phyloP scores from a whole-genome alignment of 140 eudicot species.

The Bidens hawaiensis region DNA sequence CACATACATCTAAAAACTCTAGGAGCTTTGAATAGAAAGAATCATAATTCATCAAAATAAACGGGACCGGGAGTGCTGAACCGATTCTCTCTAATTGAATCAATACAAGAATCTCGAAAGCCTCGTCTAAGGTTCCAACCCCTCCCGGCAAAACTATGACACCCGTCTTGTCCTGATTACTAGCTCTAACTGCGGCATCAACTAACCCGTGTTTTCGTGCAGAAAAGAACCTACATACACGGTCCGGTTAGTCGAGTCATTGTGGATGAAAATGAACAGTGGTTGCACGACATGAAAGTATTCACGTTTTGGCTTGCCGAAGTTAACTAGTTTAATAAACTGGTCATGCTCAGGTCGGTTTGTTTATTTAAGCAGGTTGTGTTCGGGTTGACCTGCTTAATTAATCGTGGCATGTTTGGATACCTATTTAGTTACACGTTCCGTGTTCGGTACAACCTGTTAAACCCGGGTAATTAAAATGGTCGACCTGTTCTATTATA shows the following conservation, averaged over 20 bases:
- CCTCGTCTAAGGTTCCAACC: constrained; percentile 83
- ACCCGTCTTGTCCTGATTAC: constrained; percentile 55
- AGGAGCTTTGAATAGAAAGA: constrained; percentile 74
- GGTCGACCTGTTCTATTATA: background rate
- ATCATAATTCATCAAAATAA: constrained; percentile 81
- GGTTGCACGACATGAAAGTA: background rate
- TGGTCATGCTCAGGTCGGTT: background rate
- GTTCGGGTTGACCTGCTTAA: background rate
- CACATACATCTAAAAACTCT: constrained; percentile 66
- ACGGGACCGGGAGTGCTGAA: constrained; percentile 67
- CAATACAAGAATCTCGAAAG: constrained; percentile 79
- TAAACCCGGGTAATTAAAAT: no score
- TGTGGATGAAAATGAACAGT: background rate
- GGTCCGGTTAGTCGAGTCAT: background rate
- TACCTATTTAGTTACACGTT: no score
- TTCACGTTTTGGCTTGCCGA: background rate
- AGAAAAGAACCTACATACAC: constrained; percentile 69
- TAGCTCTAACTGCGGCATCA: constrained; percentile 78
- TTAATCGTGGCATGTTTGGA: no score
- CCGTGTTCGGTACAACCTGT: no score
- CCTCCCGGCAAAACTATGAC: constrained; percentile 92
- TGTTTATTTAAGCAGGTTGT: background rate
- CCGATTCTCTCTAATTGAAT: constrained; percentile 88
- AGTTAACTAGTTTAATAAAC: background rate
- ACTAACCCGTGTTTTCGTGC: constrained; percentile 96